Base-by-base conservation (phyloP, 2,329 filamentous ascomycete genomes). In the Lomentospora prolificans region DNA sequence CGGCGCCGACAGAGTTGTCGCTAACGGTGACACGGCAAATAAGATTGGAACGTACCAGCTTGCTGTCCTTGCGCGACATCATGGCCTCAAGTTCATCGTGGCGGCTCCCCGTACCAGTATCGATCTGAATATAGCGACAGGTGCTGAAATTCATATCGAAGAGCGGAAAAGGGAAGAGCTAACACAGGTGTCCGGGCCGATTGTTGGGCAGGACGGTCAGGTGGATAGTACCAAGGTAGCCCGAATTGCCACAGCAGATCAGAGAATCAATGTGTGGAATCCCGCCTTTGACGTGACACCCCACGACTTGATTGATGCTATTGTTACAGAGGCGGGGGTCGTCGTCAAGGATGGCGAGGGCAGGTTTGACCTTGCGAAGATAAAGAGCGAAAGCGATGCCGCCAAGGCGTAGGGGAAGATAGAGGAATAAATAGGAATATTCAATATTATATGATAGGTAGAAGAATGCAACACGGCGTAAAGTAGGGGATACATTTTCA, bases 11-110 rank as follows among this genome's bases (percentile, higher is more conserved):
- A 84, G 94, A 57, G 94, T 99, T 12, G 94, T 92, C 30, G 88
- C 90, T 53, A 99, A 99, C 64, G 94, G 94, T 28, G 94, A 99
- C 72, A 97, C 94, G 0, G 94, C 94, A 56, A 99, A 99, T 75
- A 99, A 99, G 75, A 95, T 99, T 59, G 94, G 94, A 53, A 99
- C 94, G 0, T 97, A 99, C 68, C 81, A 86, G 55, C 79, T 99
- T 3, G 90, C 94, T 3, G 90, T 97, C n/a, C 78, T 96, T 28
- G 94, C 94, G 22, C 85, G 80, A 61, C 77, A 91, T 65, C 94
- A 99, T 64, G 88, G 89, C 17, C 80, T 97, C 65, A 95, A 92
- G 69, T 99, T 99, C 67, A 79, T 99, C 8, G 91, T 99, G 28
- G 94, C 94, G 0, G 94, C 94, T 0, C 94, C 94, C 0, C 88